Evolutionary conservation across 495 filamentous ascomycete species (phyloP).

Genomic region (Annulohypoxylon moriforme): DNA sequence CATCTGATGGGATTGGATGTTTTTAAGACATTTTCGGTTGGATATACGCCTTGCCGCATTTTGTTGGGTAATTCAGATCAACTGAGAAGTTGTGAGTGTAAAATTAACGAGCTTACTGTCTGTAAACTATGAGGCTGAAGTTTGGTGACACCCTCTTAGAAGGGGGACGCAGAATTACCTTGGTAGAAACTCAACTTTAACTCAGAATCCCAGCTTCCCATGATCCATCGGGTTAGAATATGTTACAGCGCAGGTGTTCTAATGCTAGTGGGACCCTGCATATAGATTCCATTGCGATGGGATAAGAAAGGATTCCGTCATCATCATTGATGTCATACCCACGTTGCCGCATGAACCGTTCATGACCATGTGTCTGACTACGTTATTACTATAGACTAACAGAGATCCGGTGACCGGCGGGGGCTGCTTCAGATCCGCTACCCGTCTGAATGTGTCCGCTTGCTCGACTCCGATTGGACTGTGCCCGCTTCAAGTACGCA

Average conservation of each 20-base stretch:
- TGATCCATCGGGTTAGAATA: background rate
- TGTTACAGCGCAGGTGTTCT: slow-evolving; percentile 6
- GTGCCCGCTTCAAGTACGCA: slow-evolving; percentile 21
- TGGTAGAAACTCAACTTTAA: background rate
- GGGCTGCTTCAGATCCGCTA: slow-evolving; percentile 23
- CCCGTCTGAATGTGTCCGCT: slow-evolving; percentile 3
- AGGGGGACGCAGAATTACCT: background rate
- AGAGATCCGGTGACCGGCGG: slow-evolving; percentile 35
- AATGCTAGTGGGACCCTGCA: slow-evolving; percentile 16
- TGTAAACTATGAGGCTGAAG: background rate
- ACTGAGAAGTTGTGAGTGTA: background rate
- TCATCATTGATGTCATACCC: slow-evolving; percentile 26
- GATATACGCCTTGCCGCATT: slow-evolving; percentile 3
- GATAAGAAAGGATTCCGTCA: slow-evolving; percentile 4
- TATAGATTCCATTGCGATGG: slow-evolving; percentile 8
- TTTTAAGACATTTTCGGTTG: slow-evolving; percentile 11
- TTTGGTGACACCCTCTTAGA: background rate
- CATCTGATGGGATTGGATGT: background rate
- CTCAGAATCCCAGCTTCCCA: background rate
- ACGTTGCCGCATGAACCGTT: slow-evolving; percentile 11
- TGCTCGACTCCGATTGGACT: slow-evolving; percentile 24
- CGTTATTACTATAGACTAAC: slow-evolving; percentile 6
- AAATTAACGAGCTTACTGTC: background rate
- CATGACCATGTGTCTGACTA: slow-evolving; percentile 2
- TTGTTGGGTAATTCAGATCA: slow-evolving; percentile 13